Base-by-base conservation (phyloP, 2,329 filamentous ascomycete genomes). In the Fusarium azukiicola region DNA sequence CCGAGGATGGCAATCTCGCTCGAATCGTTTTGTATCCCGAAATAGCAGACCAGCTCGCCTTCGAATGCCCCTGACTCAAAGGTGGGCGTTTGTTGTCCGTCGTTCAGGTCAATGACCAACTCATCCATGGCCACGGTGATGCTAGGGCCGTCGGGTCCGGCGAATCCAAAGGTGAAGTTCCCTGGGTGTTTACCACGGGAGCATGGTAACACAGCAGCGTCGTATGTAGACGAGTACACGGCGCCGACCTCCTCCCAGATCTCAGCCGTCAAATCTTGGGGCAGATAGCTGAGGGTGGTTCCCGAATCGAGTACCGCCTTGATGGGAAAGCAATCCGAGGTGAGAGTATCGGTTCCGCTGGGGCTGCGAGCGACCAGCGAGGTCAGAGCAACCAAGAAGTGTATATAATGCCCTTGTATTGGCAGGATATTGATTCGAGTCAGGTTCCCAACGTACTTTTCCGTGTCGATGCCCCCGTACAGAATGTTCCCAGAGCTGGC, bases 401-500 rank as follows among this genome's bases (percentile, higher is more conserved):
- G 88, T 36, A 87, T 88, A 74, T 87, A 90, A 69, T 81, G 77
- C 67, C 89, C 68, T 64, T 88, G 84, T 69, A 90, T 84, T 19
- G 79, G 70, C 8, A 86, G 88, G 75, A 96, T 89, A 21, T 94
- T 90, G 40, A 97, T 89, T 10, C 90, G 92, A 61, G 90, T 90
- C 44, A 97, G 89, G 4, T 92, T 85, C 64, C 95, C 96, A 1
- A 89, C 84, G 86, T 94, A 98, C 84, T 97, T 97, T 74, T 91
- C 92, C 0, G 93, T 96, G 84, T 97, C 96, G 74, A 97, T 93
- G n/a, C 95, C 96, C 50, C 96, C 96, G 80, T 97, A 98, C 3
- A 97, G 89, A 74, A 97, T 94, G 80, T 89, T 95, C 47, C 96
- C 96, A 3, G 91, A 94, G 74, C 90, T 94, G 1, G 95, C 87